Evolutionary conservation across 2,329 filamentous ascomycete species (phyloP).

Genomic region (Cladobotryum protrusum): DNA sequence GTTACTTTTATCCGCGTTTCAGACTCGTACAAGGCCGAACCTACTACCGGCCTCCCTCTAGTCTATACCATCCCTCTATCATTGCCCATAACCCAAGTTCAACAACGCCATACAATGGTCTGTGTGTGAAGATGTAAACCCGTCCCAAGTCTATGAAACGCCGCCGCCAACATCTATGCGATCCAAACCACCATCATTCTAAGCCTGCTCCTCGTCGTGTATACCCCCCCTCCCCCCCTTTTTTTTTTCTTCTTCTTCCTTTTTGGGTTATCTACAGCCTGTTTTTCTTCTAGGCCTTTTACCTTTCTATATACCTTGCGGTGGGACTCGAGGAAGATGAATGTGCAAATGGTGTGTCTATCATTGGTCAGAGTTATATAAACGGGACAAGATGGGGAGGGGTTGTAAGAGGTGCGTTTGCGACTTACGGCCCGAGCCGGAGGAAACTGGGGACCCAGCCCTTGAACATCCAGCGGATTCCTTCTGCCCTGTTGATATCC

Average conservation of each 20-base stretch:
- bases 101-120: not conserved
- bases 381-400: not conserved
- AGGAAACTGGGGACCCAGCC: slow-evolving; percentile 79
- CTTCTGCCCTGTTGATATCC: slow-evolving; percentile 65
- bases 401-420: too few relatives aligned
- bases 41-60: not conserved
- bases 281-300: slow-evolving; percentile 31
- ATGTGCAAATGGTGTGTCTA: slow-evolving; percentile 78
- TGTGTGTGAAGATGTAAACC: slow-evolving; percentile 4
- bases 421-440: slow-evolving; percentile 57
- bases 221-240: not conserved
- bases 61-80: not conserved
- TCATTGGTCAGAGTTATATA: slow-evolving; percentile 10
- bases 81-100: not conserved
- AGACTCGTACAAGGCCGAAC: too few relatives aligned
- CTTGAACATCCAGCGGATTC: slow-evolving; percentile 78
- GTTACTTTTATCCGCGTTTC: too few relatives aligned
- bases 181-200: slow-evolving; percentile 4
- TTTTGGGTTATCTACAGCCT: not conserved
- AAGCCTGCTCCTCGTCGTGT: too few relatives aligned
- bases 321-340: slow-evolving; percentile 81
- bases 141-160: slow-evolving; percentile 15
- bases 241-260: not conserved
- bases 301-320: slow-evolving; percentile 66
- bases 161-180: slow-evolving; percentile 16